phyloP scores from a whole-genome alignment of 768 basidiomycete genomes.

The Lactarius psammicola region DNA sequence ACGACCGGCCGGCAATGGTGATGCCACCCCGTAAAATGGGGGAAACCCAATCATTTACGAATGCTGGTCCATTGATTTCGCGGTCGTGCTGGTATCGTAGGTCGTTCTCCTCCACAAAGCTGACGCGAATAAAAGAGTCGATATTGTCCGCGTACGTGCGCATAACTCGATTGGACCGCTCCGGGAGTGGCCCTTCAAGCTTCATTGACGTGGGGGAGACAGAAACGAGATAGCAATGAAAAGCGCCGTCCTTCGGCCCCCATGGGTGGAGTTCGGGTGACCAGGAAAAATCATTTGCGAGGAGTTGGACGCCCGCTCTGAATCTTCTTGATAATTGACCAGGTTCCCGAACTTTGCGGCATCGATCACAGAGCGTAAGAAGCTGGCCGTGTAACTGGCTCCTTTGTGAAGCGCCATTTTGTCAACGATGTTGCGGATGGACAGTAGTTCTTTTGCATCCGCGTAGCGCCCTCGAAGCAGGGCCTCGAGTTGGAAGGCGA shows the following conservation, averaged over 20 bases:
- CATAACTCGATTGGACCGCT: conserved; percentile 62
- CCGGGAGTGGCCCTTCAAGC: conserved; percentile 54
- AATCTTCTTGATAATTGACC: conserved; percentile 8
- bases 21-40: conserved; percentile 46
- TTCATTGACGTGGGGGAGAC: conserved; percentile 56
- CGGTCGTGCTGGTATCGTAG: conserved; percentile 54
- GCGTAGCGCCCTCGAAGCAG: conserved; percentile 40
- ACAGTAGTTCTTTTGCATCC: conserved; percentile 52
- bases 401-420: conserved; percentile 36
- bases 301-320: conserved; percentile 31
- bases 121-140: conserved; percentile 59
- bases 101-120: conserved; percentile 58
- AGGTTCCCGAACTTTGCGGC: conserved; percentile 25
- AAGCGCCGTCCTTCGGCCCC: conserved; percentile 32
- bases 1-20: conserved; percentile 52
- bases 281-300: conserved; percentile 31
- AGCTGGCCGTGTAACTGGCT: conserved; percentile 37
- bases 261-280: background rate
- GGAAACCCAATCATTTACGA: conserved; percentile 50
- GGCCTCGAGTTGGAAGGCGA: conserved; percentile 62
- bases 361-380: conserved; percentile 44
- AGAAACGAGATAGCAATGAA: conserved; percentile 46
- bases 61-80: conserved; percentile 52
- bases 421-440: conserved; percentile 40
- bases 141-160: conserved; percentile 49